Percentiles rank a stretch among this genome's conserved stretches.
phyloP scores from a whole-genome alignment of 305 asterid species.

The Rubia tinctorum region DNA sequence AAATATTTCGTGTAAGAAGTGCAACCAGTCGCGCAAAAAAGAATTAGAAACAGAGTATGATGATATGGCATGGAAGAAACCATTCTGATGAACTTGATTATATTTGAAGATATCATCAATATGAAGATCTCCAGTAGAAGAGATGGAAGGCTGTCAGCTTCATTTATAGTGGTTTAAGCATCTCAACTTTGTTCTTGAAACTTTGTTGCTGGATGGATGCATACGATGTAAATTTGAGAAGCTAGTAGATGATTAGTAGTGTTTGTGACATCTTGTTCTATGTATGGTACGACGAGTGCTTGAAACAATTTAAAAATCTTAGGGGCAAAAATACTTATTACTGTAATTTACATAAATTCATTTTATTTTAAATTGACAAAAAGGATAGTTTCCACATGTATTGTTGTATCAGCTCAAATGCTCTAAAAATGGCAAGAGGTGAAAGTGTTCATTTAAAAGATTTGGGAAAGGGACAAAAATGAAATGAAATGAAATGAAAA shows the following conservation, averaged over 20 bases:
- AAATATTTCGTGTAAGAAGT: slow-evolving; percentile 58
- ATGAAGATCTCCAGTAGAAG: background rate
- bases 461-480: no score
- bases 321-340: no score
- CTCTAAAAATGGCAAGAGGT: no score
- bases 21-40: slow-evolving; percentile 46
- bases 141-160: background rate
- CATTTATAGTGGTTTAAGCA: background rate
- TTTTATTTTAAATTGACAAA: no score
- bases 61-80: slow-evolving; percentile 45
- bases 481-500: no score
- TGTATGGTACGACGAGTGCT: no score
- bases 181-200: background rate
- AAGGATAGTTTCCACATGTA: no score
- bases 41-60: slow-evolving; percentile 20
- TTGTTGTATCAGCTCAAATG: no score
- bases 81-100: slow-evolving; percentile 21
- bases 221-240: background rate
- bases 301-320: no score
- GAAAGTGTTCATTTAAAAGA: no score
- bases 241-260: background rate
- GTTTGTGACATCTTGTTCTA: background rate
- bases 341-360: no score
- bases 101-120: background rate
- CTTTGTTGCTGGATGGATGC: background rate